Evolutionary conservation across 257 asterid genomes (phyloP), one percentile per base, ranked within the genome.

Genomic region (Solanum habrochaites): DNA sequence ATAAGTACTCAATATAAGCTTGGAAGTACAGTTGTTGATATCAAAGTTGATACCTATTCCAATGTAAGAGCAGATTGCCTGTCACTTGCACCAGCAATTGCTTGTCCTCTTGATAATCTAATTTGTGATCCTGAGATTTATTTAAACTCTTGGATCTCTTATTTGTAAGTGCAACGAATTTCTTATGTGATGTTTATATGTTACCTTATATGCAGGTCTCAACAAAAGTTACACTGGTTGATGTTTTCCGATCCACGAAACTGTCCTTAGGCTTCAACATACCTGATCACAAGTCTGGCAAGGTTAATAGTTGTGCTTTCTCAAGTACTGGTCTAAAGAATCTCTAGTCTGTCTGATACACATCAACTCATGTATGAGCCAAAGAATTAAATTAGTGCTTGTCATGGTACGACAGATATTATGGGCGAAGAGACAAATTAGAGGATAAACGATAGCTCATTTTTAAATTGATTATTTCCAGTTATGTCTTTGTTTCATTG

Each of bases 261-360:
- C 91, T 95, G 71, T 94, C 96, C 29, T 83, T 94, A 86, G 91
- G 99, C 92, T 96, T 96, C 93, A 91, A 69, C 70, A 90, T 96
- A 72, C 99, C 99, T 49, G 97, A 94, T 90, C 91, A 95, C 93
- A 96, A 94, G 91, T 94, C 99, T 29, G 94, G 98, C 86, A 96
- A 96, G 99, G 99, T 96, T 23, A 27, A 83, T 62, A 2, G 11
- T 87, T 43, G 77, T 42, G 60, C 35, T 47, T 16, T 45, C 67
- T 47, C 14, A 21, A 74, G 84, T 47, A 27, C 84, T 47, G 10
- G 67, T 47, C 84, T 47, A 80, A 80, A 80, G 67, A 47, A 47
- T 80, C 84, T 80, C 40, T 45, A 27, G 27, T 43, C 37, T 77
- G 67, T 80, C 27, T 80, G 67, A 47, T 80, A 3, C 66, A 47